Percentiles rank a stretch among this genome's conserved stretches.
phyloP scores from a whole-genome alignment of 2,329 filamentous ascomycete species.

The Elsinoe batatas region DNA sequence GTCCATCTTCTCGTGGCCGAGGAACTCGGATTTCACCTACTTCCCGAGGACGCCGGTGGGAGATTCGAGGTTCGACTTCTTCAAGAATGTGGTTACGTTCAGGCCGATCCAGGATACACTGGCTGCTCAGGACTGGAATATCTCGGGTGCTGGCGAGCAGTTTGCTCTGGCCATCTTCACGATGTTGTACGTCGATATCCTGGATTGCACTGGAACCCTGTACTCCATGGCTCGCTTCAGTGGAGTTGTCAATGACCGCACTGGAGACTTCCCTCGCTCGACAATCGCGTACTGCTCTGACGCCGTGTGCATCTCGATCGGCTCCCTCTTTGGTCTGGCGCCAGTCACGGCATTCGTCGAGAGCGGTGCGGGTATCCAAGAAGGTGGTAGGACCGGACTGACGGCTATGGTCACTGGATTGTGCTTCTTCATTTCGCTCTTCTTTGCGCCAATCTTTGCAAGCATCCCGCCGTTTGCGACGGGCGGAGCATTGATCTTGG shows the following conservation, averaged over 20 bases:
- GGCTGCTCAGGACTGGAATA: constrained; percentile 63
- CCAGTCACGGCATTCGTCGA: constrained; percentile 83
- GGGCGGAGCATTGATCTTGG: constrained; percentile 75
- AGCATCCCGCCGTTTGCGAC: constrained; percentile 86
- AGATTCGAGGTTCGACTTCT: constrained; percentile 68
- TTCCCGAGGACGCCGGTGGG: constrained; percentile 66
- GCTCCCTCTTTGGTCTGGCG: constrained; percentile 64
- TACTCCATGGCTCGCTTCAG: constrained; percentile 86
- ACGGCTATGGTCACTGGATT: constrained; percentile 69
- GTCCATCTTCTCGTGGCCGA: constrained; percentile 81
- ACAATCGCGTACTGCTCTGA: constrained; percentile 77
- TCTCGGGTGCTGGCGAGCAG: constrained; percentile 58
- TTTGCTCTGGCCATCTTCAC: constrained; percentile 79
- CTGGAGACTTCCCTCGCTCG: constrained; percentile 80
- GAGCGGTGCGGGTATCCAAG: constrained; percentile 71
- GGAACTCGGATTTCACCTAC: constrained; percentile 64
- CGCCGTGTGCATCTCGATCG: constrained; percentile 70
- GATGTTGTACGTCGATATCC: constrained; percentile 82
- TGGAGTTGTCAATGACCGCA: constrained; percentile 67
- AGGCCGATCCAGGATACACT: constrained; percentile 63
- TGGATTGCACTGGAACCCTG: constrained; percentile 75
- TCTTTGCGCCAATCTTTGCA: constrained; percentile 84
- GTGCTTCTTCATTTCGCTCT: constrained; percentile 78
- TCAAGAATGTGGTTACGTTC: constrained; percentile 79
- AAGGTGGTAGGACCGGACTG: constrained; percentile 77